Base-by-base conservation (phyloP, 768 basidiomycete species). In the Trametes cubensis region DNA sequence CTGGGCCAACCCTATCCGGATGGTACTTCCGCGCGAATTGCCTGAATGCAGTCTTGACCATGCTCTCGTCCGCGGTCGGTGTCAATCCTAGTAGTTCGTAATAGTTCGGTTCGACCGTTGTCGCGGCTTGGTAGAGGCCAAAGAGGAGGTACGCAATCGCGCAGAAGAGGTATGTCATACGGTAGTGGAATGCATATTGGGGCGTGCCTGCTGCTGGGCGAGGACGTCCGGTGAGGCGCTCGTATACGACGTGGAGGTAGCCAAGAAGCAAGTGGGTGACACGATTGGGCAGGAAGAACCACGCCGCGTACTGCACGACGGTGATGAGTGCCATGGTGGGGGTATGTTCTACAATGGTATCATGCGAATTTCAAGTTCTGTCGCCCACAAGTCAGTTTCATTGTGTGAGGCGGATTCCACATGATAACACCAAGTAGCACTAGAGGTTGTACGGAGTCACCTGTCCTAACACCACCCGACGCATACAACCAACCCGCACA, bases 21-120 rank as follows among this genome's bases (percentile, higher is more conserved):
- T 95, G 93, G 60, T 86, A 78, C 67, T 76, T 79, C 71, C 82
- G 84, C 23, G 89, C 93, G 67, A 94, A 93, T 20, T 82, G 77
- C 55, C 90, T 79, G 72, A 92, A 94, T 2, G 87, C 91, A 6
- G 76, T 63, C 75, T 91, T 93, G 64, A 95, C 78, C 8, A 79
- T 82, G 44, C 72, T 73, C 51, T 89, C 89, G 69, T 91, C 88
- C 0, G 86, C 85, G n/a, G 74, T 74, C 1, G 87, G 83, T 7
- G 74, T 60, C 2, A 90, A 84, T 5, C 82, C 85, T 20, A 94
- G 83, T 15, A 90, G 79, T 63, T 93, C 80, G 73, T 94, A 95
- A 72, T 88, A 92, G 70, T 90, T 95, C n/a, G 79, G 83, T 13
- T 80, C 79, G 70, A 87, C 79, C 0, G 81, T 76, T n/a, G 75